Percentiles rank a stretch among this genome's conserved stretches.
These are phyloP conservation scores for Keithomyces neogunnii DNA, from an alignment of 2,329 filamentous ascomycete species.

Conservation along the genomic window DNA sequence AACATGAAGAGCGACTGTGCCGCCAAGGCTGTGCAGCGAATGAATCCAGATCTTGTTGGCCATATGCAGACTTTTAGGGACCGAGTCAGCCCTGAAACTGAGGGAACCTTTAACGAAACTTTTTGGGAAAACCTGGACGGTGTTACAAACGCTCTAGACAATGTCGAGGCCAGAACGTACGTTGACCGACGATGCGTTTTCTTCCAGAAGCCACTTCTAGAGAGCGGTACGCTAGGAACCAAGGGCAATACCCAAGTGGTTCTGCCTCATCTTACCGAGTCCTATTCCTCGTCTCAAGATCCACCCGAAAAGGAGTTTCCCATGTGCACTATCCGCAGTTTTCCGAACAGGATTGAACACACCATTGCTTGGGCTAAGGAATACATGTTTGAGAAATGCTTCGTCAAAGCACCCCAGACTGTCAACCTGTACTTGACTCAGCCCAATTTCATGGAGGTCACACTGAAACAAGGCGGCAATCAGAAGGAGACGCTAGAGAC, in stretches of 20 bases:
- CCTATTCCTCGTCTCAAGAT: slow-evolving; percentile 91
- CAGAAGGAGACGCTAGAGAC: slow-evolving; percentile 91
- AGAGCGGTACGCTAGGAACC: slow-evolving; percentile 96
- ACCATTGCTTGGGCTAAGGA: slow-evolving; percentile 98
- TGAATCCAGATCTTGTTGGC: slow-evolving; percentile 88
- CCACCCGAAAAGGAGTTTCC: slow-evolving; percentile 98
- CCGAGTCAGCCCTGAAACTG: slow-evolving; percentile 83
- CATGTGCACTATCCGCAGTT: slow-evolving; percentile 95
- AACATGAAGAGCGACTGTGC: slow-evolving; percentile 95
- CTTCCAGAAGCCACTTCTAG: slow-evolving; percentile 92
- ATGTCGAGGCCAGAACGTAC: slow-evolving; percentile 93
- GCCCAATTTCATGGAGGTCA: slow-evolving; percentile 79
- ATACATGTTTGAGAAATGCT: slow-evolving; percentile 80
- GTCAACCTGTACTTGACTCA: slow-evolving; percentile 92
- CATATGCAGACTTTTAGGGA: slow-evolving; percentile 84
- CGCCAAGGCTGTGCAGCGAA: slow-evolving; percentile 77
- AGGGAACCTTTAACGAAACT: slow-evolving; percentile 85
- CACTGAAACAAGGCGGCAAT: slow-evolving; percentile 86
- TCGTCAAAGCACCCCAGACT: slow-evolving; percentile 86
- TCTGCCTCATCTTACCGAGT: slow-evolving; percentile 84
- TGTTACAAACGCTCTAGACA: slow-evolving; percentile 95
- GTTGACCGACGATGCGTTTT: slow-evolving; percentile 95
- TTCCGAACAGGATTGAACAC: slow-evolving; percentile 97
- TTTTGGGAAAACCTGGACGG: slow-evolving; percentile 87
- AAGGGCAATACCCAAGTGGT: slow-evolving; percentile 98